Base-by-base conservation (phyloP, 345 rosid species). In the Carallia pectinifolia region DNA sequence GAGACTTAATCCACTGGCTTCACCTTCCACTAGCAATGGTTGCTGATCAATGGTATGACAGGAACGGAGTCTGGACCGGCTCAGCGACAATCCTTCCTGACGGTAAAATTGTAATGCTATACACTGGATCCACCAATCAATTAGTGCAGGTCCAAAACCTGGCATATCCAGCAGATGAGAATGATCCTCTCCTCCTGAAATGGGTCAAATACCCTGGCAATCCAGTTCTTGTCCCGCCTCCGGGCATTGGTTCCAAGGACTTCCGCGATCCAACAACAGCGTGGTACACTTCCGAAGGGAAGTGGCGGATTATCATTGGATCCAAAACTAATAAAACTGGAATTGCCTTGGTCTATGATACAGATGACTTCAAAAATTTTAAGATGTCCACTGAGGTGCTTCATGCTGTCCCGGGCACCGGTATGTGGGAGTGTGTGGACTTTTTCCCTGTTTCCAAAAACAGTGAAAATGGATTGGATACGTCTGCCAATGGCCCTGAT, bases 261-360 rank as follows among this genome's bases (percentile, higher is more conserved):
- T 93, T 93, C 83, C 93, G 98, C 3, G 98, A 93, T 67, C 98
- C 98, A 0, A 93, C 98, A 5, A 93, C 98, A 0, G 98, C 96
- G n/a, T 93, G 98, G 98, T 64, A 62, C 7, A 88, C 94, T 40
- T 83, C 91, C 0, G 76, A 77, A 8, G 98, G 97, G 5, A 93
- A 89, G 64, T 93, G 98, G 98, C 77, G 98, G 17, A 75, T 93
- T 31, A 60, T 84, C 1, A 81, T 93, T 7, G 98, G 98, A 38
- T 85, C 98, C 7, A 93, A 87, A 70, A 29, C 89, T 66, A 85
- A 83, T 16, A 85, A 50, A 71, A 93, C 89, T 3, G 98, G 98
- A 48, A 69, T 91, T 2, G 78, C 94, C 40, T 74, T 93, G 0
- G 68, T 93, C 31, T 93, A 91, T 27, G 98, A 93, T 59, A 93